A percentile compares a stretch with the other conserved stretches of the same genome.
Evolutionary conservation across 179 eudicot species (phyloP).

Genomic region (Drosera spatulata): DNA sequence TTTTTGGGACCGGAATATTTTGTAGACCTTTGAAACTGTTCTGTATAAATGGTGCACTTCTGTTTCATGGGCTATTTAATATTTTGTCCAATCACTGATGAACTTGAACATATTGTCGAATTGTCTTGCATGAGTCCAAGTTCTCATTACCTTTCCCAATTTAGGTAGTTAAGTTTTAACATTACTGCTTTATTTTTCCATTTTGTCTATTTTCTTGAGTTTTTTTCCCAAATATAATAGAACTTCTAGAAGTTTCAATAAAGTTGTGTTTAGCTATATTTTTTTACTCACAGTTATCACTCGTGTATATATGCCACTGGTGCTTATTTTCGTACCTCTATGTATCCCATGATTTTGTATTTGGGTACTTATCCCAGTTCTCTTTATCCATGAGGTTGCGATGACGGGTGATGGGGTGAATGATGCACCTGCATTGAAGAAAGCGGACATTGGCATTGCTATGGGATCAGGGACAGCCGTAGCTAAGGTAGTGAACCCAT

Average conservation of each 20-base stretch:
- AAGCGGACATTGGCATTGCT: constrained; percentile 98
- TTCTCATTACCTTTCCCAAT: not conserved
- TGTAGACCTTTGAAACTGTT: not conserved
- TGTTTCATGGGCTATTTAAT: too few relatives aligned
- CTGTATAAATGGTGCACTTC: not conserved
- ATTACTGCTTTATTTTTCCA: too few relatives aligned
- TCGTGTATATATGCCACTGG: too few relatives aligned
- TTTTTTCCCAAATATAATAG: too few relatives aligned
- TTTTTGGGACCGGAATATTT: not conserved
- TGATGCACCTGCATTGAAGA: constrained; percentile 98
- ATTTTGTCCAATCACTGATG: not conserved
- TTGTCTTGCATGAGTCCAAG: not conserved
- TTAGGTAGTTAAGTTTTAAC: too few relatives aligned
- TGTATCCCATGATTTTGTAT: not conserved
- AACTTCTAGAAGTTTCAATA: too few relatives aligned
- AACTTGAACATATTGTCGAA: not conserved
- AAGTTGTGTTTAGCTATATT: too few relatives aligned
- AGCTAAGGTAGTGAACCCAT: constrained; percentile 56
- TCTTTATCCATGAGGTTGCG: constrained; percentile 56
- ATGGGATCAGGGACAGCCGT: constrained; percentile 99
- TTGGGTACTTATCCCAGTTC: not conserved
- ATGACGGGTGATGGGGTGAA: constrained; percentile 99
- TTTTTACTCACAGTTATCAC: too few relatives aligned
- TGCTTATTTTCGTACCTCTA: not conserved
- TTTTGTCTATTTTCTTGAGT: too few relatives aligned